Evolutionary conservation across 345 rosid species (phyloP).

Genomic region (Salix dunnii): DNA sequence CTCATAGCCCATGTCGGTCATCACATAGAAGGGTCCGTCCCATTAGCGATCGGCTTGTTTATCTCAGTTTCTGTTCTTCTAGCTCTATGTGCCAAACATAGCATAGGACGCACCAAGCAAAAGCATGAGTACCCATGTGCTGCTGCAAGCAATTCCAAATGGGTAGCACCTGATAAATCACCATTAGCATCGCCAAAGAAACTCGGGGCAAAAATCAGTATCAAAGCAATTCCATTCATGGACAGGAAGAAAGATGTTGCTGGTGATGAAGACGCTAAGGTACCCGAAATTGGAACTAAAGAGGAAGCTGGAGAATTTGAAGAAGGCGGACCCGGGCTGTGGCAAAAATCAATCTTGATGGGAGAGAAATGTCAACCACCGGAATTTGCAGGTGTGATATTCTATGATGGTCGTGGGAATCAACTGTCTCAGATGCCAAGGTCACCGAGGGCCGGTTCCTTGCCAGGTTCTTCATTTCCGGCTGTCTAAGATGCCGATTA

Average conservation of each 20-base stretch:
- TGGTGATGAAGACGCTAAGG: neutral
- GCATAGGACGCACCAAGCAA: neutral
- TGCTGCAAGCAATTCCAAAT: neutral
- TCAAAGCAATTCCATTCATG: neutral
- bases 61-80: constrained; percentile 18
- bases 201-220: neutral
- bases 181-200: constrained; percentile 18
- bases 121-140: neutral
- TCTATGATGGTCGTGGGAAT: constrained; percentile 16
- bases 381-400: constrained; percentile 20
- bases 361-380: constrained; percentile 16
- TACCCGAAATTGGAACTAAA: neutral
- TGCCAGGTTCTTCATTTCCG: neutral
- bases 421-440: constrained; percentile 10
- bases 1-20: neutral
- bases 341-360: constrained; percentile 20
- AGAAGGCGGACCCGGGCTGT: neutral
- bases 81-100: constrained; percentile 27
- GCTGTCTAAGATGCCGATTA: neutral
- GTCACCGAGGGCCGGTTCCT: constrained; percentile 13
- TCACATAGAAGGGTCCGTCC: neutral
- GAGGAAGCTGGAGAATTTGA: neutral
- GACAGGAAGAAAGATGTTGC: neutral
- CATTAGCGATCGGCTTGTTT: constrained; percentile 17
- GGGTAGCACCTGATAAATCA: neutral